These are phyloP conservation scores for Beauveria brongniartii DNA, from an alignment of 2,329 filamentous ascomycete species.

Conservation along the genomic window DNA sequence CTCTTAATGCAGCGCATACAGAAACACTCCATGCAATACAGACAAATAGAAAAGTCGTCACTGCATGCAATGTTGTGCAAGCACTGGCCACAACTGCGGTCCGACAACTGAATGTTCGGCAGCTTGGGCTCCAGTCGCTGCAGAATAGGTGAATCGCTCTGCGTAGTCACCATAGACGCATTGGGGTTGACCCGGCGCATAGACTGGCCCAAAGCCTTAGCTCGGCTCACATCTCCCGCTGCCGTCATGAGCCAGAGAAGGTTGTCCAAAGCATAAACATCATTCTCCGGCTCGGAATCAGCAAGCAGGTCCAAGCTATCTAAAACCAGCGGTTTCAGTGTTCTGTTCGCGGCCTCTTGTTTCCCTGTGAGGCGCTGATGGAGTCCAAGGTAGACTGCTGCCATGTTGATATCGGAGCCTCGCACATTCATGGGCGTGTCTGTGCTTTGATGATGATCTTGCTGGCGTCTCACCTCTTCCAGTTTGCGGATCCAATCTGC, in stretches of 20 bases:
- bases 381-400: constrained; percentile 31
- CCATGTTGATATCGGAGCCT: constrained; percentile 34
- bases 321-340: constrained; percentile 26
- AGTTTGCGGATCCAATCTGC: constrained; percentile 26
- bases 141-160: constrained; percentile 21
- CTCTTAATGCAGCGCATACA: constrained; percentile 26
- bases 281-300: constrained; percentile 33
- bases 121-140: constrained; percentile 27
- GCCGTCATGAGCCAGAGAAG: constrained; percentile 32
- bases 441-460: constrained; percentile 28
- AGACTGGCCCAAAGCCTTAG: constrained; percentile 29
- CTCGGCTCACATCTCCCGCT: constrained; percentile 28
- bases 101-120: constrained; percentile 26
- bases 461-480: constrained; percentile 28
- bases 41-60: constrained; percentile 28
- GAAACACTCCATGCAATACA: constrained; percentile 31
- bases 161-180: constrained; percentile 19
- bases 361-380: constrained; percentile 27
- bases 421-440: constrained; percentile 33
- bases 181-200: constrained; percentile 28
- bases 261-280: constrained; percentile 34
- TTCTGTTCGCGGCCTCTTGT: constrained; percentile 18
- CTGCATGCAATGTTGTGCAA: constrained; percentile 24
- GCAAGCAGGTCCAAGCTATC: constrained; percentile 31
- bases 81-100: constrained; percentile 31